Evolutionary conservation across 2,329 filamentous ascomycete species (phyloP).

Genomic region (Exophiala bonariae): DNA sequence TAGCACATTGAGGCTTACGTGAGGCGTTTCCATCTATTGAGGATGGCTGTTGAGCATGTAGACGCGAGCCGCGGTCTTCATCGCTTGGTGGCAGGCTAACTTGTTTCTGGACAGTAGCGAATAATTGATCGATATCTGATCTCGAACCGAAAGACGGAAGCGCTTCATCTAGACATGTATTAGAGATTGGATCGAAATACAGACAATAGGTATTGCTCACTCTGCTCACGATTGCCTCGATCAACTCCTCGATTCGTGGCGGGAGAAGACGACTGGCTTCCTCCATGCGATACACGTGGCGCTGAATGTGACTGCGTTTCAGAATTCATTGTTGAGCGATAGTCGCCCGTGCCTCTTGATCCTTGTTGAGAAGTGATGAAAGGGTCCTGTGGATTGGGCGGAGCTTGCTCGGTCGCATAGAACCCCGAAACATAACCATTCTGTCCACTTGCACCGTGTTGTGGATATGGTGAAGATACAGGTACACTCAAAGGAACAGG

Average conservation of each 20-base stretch:
- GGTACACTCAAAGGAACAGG: slow-evolving; percentile 12
- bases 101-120: slow-evolving; percentile 17
- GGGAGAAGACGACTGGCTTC: slow-evolving; percentile 4
- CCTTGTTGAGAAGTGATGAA: slow-evolving; percentile 3
- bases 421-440: slow-evolving; percentile 9
- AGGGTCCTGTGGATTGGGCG: slow-evolving; percentile 6
- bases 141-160: slow-evolving; percentile 23
- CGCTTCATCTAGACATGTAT: slow-evolving; percentile 13
- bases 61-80: no score
- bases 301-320: slow-evolving; percentile 9
- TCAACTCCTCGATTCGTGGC: slow-evolving; percentile 2
- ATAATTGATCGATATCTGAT: slow-evolving; percentile 21
- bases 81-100: no score
- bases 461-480: slow-evolving; percentile 18
- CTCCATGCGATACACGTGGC: slow-evolving; percentile 1
- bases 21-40: slow-evolving; percentile 15
- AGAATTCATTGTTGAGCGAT: neutral
- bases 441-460: slow-evolving; percentile 7
- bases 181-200: slow-evolving; percentile 1
- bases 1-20: slow-evolving; percentile 11
- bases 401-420: slow-evolving; percentile 9
- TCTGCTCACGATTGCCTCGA: slow-evolving; percentile 7
- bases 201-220: slow-evolving; percentile 6
- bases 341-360: slow-evolving; percentile 6
- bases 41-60: no score